Evolutionary conservation across 2,329 filamentous ascomycete genomes (phyloP).

Genomic region (Stromatinia cepivora): DNA sequence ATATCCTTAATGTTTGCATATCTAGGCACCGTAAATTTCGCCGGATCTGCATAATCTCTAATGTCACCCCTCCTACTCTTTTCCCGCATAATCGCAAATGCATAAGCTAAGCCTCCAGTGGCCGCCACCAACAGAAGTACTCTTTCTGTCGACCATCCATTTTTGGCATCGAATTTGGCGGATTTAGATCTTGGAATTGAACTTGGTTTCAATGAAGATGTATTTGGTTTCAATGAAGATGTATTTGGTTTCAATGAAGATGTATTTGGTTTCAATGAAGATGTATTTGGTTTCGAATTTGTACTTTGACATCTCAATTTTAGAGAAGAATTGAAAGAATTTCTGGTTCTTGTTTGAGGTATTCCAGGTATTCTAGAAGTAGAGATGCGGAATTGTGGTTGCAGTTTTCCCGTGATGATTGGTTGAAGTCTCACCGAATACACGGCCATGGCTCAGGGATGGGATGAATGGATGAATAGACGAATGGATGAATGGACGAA

Average conservation of each 20-base stretch:
- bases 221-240: neutral
- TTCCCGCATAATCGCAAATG: constrained; percentile 27
- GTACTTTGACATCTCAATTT: constrained; percentile 1
- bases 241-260: neutral
- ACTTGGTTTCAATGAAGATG: neutral
- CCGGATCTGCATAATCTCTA: constrained; percentile 37
- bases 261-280: neutral
- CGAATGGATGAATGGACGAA: neutral
- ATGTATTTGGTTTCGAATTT: neutral
- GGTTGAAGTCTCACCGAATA: constrained; percentile 18
- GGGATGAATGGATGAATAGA: neutral
- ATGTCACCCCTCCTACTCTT: constrained; percentile 14
- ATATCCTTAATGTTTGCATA: constrained; percentile 54
- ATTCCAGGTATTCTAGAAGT: neutral
- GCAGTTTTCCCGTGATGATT: neutral
- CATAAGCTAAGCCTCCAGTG: constrained; percentile 30
- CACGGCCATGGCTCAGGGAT: constrained; percentile 4
- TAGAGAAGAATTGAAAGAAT: neutral
- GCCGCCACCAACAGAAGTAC: constrained; percentile 34
- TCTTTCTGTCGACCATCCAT: constrained; percentile 32
- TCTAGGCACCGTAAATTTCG: constrained; percentile 36
- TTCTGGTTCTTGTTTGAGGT: neutral
- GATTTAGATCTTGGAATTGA: neutral
- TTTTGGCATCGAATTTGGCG: neutral
- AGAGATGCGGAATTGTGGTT: neutral